Conservation (phyloP, 1,284 basidiomycete genomes). For the Cutaneotrichosporon cutaneum region DNA sequence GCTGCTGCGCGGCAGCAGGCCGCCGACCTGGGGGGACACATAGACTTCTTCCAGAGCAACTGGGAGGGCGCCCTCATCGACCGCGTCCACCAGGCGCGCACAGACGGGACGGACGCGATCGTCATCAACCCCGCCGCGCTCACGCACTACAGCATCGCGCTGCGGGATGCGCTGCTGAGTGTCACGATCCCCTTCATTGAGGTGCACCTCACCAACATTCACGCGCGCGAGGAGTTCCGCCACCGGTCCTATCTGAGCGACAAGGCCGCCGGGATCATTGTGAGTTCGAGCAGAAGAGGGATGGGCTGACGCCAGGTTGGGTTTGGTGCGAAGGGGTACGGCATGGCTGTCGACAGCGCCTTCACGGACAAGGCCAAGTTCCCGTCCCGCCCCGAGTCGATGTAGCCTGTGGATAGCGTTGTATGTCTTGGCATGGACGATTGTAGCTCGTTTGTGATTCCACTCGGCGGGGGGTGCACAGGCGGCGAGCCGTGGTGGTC, state of each 20-base stretch:
- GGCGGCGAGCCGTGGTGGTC: no score
- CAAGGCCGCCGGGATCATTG: conserved; percentile 33
- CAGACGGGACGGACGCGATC: conserved; percentile 38
- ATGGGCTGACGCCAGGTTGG: conserved; percentile 23
- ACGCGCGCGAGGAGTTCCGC: conserved; percentile 47
- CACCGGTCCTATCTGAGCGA: conserved; percentile 50
- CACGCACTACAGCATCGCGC: conserved; percentile 48
- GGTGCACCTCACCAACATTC: conserved; percentile 49
- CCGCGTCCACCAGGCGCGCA: conserved; percentile 42
- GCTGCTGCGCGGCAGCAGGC: conserved; percentile 20
- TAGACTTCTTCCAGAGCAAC: conserved; percentile 46
- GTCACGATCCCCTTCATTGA: conserved; percentile 49
- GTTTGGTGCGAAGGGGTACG: conserved; percentile 27
- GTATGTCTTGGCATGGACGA: neutral
- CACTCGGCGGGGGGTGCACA: neutral
- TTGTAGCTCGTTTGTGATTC: neutral
- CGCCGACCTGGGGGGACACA: conserved; percentile 18
- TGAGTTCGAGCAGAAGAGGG: conserved; percentile 20
- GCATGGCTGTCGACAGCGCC: conserved; percentile 26
- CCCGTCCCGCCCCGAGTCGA: conserved; percentile 14
- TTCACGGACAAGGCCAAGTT: conserved; percentile 29
- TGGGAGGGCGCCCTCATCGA: conserved; percentile 49
- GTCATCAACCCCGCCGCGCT: conserved; percentile 44
- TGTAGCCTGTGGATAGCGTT: neutral
- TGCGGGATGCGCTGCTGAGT: conserved; percentile 45